Evolutionary conservation across 148 eudicot species (phyloP), one percentile per base, ranked within the genome.

Genomic region (Fallopia convolvulus): DNA sequence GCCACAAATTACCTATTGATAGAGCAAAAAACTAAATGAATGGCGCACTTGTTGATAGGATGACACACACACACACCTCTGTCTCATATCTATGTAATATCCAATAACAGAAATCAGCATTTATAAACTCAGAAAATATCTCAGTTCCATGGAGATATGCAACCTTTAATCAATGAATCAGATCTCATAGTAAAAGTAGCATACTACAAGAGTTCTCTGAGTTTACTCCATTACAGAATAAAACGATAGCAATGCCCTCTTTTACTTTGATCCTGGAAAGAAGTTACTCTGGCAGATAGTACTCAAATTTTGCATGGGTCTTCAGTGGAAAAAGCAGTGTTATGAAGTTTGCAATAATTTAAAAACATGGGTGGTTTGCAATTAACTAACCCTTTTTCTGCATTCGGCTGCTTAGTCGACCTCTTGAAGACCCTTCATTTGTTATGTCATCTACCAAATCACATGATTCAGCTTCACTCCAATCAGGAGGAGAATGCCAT

Each of bases 401-500:
- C 99, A 95, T 95, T 73, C 99, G 87, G 32, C 76, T 74, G 79
- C 99, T 95, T 65, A 95, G 86, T 86, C 93, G 97, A 76, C 99
- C 99, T 88, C 89, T 95, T 55, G 86, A 50, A 74, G 89, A 83
- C 30, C 80, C 83, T 56, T 75, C 85, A 48, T 60, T 78, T 63
- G 75, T 60, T 76, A 82, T 60, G 36, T 82, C 87, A 68, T 85
- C 85, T 71, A 80, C 81, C 21, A 84, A 86, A 77, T 65, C 65
- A 61, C 41, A 78, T 53, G 83, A 83, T 47, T 87, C 94, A 23
- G 42, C 72, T 84, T 91, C 94, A 61, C 81, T 84, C 97, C 98
- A 95, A 88, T 95, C 99, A 80, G 97, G 97, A 41, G 99, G 99
- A 77, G 99, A 95, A 81, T 95, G 99, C 99, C 99, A 95, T 84